Conservation (phyloP, 192 early-diverging fungal genomes). For the Podila horticola region DNA sequence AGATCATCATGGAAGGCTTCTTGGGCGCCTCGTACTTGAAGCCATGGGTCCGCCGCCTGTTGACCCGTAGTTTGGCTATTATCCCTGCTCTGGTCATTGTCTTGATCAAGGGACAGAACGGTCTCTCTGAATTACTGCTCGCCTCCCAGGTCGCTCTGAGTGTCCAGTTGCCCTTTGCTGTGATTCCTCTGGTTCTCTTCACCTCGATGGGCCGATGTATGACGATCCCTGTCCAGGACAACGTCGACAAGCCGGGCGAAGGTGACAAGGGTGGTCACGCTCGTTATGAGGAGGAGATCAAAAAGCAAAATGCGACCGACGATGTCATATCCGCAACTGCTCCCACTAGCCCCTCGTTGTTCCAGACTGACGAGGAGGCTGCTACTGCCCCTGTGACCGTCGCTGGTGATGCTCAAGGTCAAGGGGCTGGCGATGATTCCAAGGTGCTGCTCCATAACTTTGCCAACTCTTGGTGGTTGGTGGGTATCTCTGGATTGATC, state of each 20-base stretch:
- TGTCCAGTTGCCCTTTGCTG: slow-evolving; percentile 85
- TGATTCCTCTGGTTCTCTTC: slow-evolving; percentile 80
- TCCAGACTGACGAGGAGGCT: not conserved
- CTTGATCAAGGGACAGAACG: slow-evolving; percentile 66
- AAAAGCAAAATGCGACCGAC: not conserved
- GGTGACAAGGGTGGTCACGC: slow-evolving; percentile 7
- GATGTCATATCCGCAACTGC: not conserved
- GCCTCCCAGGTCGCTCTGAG: slow-evolving; percentile 81
- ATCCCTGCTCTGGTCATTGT: slow-evolving; percentile 77
- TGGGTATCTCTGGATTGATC: slow-evolving; percentile 42
- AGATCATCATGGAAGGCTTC: slow-evolving; percentile 87
- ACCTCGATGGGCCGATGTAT: slow-evolving; percentile 65
- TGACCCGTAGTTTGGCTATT: slow-evolving; percentile 79
- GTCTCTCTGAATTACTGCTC: slow-evolving; percentile 72
- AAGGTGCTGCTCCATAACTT: slow-evolving; percentile 32
- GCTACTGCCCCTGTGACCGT: not conserved
- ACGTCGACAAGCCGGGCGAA: slow-evolving; percentile 33
- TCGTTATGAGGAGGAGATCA: not conserved
- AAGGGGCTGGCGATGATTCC: not conserved
- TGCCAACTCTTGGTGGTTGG: slow-evolving; percentile 46
- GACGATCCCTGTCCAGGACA: slow-evolving; percentile 50
- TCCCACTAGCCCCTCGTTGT: not conserved
- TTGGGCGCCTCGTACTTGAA: slow-evolving; percentile 63
- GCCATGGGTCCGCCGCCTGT: slow-evolving; percentile 76
- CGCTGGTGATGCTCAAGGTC: not conserved